Evolutionary conservation across 106 monocot species (phyloP), one percentile per base, ranked within the genome.

Genomic region (Allium sativum): DNA sequence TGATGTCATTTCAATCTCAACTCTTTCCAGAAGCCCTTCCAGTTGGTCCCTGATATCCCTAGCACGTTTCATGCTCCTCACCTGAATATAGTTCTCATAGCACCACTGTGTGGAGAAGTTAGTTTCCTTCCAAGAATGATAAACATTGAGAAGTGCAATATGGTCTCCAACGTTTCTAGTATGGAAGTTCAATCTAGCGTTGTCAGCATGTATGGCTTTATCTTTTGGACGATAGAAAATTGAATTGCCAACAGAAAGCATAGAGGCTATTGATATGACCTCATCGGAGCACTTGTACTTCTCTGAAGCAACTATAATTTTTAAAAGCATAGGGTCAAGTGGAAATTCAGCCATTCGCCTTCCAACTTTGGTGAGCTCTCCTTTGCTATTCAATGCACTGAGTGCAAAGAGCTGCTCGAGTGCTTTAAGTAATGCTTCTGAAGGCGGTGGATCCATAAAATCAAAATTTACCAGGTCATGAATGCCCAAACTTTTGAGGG

Each of bases 31-130:
- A 21, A 95, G 90, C 10, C 94, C 94, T 56, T 86, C 90, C 50
- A 95, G 65, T 55, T 95, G 90, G 57, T 95, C 87, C 60, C 90
- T 73, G 42, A 95, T 87, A 68, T 95, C 90, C 53, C 87, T 67
- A 8, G 87, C 86, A 18, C 95, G 78, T 76, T 95, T 90, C 95
- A 95, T 90, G 54, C 95, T 95, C 53, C 90, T 65, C 0, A 95
- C 90, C 94, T 95, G 95, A 21, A 95, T 95, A 70, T 90, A 95
- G 47, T 86, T 95, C 67, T 95, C 95, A 69, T 95, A 95, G 73
- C 95, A 95, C 95, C 95, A 95, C 45, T 95, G 95, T 20, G 95
- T 95, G 42, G 90, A 87, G 55, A 77, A 95, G 59, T 95, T 66
- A 8, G 95, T 95, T 72, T 95, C 95, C 73, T 82, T 87, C 95